Base-by-base conservation (phyloP, 2,329 filamentous ascomycete genomes). In the Beauveria bassiana region DNA sequence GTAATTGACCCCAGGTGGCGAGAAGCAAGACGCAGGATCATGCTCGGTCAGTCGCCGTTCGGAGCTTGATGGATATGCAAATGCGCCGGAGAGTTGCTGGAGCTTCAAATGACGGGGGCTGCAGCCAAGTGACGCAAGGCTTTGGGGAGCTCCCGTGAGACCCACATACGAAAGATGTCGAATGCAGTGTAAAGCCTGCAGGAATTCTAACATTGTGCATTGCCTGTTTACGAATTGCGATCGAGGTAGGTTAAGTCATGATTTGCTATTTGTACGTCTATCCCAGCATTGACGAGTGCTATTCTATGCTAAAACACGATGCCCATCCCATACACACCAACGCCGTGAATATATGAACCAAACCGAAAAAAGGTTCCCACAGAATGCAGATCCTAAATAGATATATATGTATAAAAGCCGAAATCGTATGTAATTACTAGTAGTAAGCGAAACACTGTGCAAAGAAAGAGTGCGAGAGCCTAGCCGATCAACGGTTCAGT, bases 271-370 rank as follows among this genome's bases (percentile, higher is more conserved):
- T 42, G 20, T 38, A 26, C 31, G 31, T 28, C 31, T 49, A 49
- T 40, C n/a, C 45, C 28, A 51, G 34, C 18, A 16, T 28, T 38
- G 22, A 50, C 31, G 38, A 34, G 34, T 18, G 38, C 43, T 24
- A 18, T 42, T 59, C 34, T 51, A 59, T 59, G 56, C 46, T 59
- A 59, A 59, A 59, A 51, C 56, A 51, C 31, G 31, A 24, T 9
- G 2, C 24, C 45, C 5, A 10, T 31, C 16, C 46, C 14, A 31
- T 28, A 26, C 22, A 34, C 43, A 38, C 12, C 10, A 24, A 60
- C 57, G 49, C 57, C 57, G 1, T n/a, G 5, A 18, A 24, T 1
- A 14, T 14, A 52, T 52, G 57, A 28, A 26, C 24, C 18, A 34
- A 53, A 26, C 10, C 14, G 22, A 31, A 12, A 16, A 16, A 10